Base-by-base conservation (phyloP, 1,284 basidiomycete genomes). In the Amylostereum areolatum region DNA sequence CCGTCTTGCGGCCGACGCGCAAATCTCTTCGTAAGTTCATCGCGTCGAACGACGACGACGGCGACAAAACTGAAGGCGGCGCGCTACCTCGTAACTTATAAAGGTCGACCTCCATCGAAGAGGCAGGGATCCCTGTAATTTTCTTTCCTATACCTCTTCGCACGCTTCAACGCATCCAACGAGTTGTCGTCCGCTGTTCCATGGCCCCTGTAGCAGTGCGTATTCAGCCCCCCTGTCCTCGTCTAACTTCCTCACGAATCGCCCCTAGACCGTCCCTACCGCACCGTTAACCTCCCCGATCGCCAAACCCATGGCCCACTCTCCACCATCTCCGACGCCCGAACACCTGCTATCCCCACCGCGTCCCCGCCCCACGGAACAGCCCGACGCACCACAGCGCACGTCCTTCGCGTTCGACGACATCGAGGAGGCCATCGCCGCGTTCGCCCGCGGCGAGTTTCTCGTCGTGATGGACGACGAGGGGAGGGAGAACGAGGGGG, bases 391-490 rank as follows among this genome's bases (percentile, higher is more conserved):
- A 0, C 60, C 62, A 1, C 36, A 51, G 9, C 61, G 66, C 24
- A 55, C 63, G 7, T 36, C 52, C 12, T 69, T 68, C 45, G 58
- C 62, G 1, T 82, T 85, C 58, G 92, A 96, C 62, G 57, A 80
- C 0, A 81, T 97, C 57, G 81, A 90, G 54, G 85, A 87, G 28
- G 90, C 93, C 1, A 65, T 98, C 28, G 80, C 71, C 4, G 89
- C 91, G 1, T 92, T 95, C 64, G 73, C 70, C 12, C 72, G 75
- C 6, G 95, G 95, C 5, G 91, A 97, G 64, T 93, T 97, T 55
- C 78, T 98, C 45, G 86, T 97, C 2, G 94, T 97, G 12, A 93
- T 97, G 85, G 94, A 97, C 66, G 94, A 97, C 67, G 89, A 96
- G 68, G 75, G 77, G 56, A 74, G 95, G 55, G 94, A 97, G 72